phyloP scores from a whole-genome alignment of 2,329 filamentous ascomycete genomes.

The Apiospora sp. region DNA sequence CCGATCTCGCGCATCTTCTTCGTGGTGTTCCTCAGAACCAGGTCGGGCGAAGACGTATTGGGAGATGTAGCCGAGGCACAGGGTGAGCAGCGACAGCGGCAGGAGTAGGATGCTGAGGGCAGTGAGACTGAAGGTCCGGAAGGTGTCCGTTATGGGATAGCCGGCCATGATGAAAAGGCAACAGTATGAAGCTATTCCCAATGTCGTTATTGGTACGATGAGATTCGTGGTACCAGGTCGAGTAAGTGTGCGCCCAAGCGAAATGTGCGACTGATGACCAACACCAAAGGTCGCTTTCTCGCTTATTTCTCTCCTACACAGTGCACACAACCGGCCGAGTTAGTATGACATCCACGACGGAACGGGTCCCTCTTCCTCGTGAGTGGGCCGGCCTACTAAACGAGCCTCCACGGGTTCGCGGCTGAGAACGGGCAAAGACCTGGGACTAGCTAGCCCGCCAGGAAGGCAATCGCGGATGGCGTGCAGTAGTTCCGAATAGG shows the following conservation, averaged over 20 bases:
- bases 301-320: neutral
- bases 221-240: neutral
- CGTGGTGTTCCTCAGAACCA: neutral
- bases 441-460: neutral
- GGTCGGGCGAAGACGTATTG: constrained; percentile 1
- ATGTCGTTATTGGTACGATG: neutral
- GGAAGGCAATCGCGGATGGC: neutral
- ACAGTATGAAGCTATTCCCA: neutral
- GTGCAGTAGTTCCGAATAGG: neutral
- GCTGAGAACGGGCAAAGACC: neutral
- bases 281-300: neutral
- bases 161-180: neutral
- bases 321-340: neutral
- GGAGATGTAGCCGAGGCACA: constrained; percentile 21
- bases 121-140: constrained; percentile 31
- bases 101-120: constrained; percentile 32
- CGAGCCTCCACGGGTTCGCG: neutral
- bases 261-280: neutral
- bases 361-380: neutral
- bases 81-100: constrained; percentile 30
- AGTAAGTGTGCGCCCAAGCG: neutral
- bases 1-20: neutral
- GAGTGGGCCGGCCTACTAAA: neutral
- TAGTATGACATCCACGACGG: neutral
- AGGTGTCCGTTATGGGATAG: neutral